phyloP scores from a whole-genome alignment of 2,329 filamentous ascomycete genomes.

The Phialocephala subalpina region DNA sequence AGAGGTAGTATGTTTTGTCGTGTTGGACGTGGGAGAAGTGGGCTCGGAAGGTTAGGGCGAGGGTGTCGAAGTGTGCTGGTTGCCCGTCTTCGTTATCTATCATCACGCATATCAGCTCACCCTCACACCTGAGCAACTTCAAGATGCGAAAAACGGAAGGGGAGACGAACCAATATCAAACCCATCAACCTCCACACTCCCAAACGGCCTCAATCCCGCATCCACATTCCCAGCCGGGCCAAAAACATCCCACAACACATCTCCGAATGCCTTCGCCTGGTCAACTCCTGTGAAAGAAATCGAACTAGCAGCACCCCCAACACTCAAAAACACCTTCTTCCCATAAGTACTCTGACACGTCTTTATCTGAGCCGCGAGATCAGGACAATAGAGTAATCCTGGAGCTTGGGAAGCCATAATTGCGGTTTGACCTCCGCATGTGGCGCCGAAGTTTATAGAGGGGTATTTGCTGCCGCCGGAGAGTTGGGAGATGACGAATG shows the following conservation, averaged over 20 bases:
- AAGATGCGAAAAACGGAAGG: background rate
- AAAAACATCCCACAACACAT: slow-evolving; percentile 47
- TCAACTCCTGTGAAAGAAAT: slow-evolving; percentile 40
- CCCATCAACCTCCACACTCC: slow-evolving; percentile 45
- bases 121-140: background rate
- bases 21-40: slow-evolving; percentile 24
- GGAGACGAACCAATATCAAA: slow-evolving; percentile 46
- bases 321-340: slow-evolving; percentile 50
- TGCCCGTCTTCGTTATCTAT: slow-evolving; percentile 46
- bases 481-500: slow-evolving; percentile 33
- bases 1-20: slow-evolving; percentile 46
- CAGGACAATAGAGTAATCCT: slow-evolving; percentile 48
- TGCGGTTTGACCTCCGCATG: slow-evolving; percentile 44
- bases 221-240: slow-evolving; percentile 40
- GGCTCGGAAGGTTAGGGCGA: slow-evolving; percentile 44
- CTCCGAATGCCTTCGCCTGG: slow-evolving; percentile 44
- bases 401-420: slow-evolving; percentile 46
- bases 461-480: slow-evolving; percentile 30
- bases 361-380: slow-evolving; percentile 41
- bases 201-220: slow-evolving; percentile 43
- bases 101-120: background rate
- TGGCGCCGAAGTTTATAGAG: slow-evolving; percentile 43
- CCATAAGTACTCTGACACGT: slow-evolving; percentile 47
- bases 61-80: slow-evolving; percentile 39
- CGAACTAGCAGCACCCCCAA: slow-evolving; percentile 44